Evolutionary conservation across 148 eudicot genomes (phyloP).

Genomic region (Rhododendron simsii): DNA sequence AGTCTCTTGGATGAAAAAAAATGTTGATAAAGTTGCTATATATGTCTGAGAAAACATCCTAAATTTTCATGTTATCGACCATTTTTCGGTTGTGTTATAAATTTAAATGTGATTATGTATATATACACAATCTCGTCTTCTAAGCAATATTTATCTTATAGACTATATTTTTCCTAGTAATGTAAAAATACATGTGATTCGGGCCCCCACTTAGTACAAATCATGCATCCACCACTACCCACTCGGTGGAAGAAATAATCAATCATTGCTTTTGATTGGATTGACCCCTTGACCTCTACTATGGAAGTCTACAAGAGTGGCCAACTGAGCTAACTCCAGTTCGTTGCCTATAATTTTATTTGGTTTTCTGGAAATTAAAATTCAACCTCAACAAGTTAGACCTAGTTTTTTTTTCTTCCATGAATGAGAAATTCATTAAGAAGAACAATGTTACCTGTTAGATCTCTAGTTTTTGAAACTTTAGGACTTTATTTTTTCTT

Average conservation of each 20-base stretch:
- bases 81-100: too few species aligned
- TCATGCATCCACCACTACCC: neutral
- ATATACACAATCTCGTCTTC: neutral
- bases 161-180: neutral
- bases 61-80: too few species aligned
- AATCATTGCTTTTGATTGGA: neutral
- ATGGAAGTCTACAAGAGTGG: neutral
- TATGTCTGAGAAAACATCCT: too few species aligned
- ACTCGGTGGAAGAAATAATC: neutral
- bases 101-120: neutral
- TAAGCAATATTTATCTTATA: neutral
- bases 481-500: neutral
- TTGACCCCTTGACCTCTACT: neutral
- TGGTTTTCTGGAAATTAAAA: neutral
- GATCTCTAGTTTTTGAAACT: neutral
- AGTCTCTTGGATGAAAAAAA: too few species aligned
- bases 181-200: neutral
- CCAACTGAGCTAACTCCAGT: neutral
- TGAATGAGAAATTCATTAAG: too few species aligned
- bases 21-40: too few species aligned
- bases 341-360: neutral
- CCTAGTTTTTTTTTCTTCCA: neutral
- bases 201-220: neutral
- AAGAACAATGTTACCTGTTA: too few species aligned
- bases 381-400: neutral